A percentile compares a stretch with the other conserved stretches of the same genome.
Evolutionary conservation across 208 protist genomes (phyloP).

Genomic region (Phytomonas sp.): DNA sequence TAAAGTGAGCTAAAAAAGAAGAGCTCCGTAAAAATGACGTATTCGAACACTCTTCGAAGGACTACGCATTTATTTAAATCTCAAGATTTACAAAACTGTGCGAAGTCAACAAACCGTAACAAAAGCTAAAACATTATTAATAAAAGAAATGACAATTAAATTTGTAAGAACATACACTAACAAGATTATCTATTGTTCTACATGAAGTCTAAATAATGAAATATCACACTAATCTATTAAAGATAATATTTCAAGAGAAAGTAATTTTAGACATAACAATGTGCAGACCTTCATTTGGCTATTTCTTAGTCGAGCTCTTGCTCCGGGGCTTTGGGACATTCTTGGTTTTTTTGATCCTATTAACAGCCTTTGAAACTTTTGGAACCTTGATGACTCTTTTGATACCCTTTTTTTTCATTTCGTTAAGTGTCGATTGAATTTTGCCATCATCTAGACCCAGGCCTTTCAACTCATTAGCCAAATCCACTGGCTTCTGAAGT

Average conservation of each 20-base stretch:
- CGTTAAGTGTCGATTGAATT: conserved; percentile 16
- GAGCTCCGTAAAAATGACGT: not conserved
- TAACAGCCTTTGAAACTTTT: conserved; percentile 11
- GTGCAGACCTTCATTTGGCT: not conserved
- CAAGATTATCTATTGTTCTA: not conserved
- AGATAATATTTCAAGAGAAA: not conserved
- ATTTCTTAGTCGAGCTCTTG: not conserved
- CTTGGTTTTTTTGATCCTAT: conserved; percentile 12
- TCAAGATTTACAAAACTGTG: not conserved
- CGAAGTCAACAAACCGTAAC: not conserved
- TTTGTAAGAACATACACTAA: not conserved
- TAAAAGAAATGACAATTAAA: not conserved
- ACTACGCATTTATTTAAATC: not conserved
- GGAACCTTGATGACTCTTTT: conserved; percentile 14
- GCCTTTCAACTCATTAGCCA: conserved; percentile 39
- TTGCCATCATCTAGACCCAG: conserved; percentile 12
- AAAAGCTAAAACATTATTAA: not conserved
- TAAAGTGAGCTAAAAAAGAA: not conserved
- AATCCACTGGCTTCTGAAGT: conserved; percentile 58
- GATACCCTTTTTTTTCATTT: conserved; percentile 22
- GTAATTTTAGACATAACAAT: not conserved
- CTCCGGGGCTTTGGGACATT: not conserved
- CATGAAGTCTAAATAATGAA: not conserved
- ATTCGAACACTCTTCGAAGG: not conserved
- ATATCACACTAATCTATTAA: not conserved